These are phyloP conservation scores for Chlamydomonas incerta DNA, from an alignment of 139 green algal genomes.

Conservation along the genomic window DNA sequence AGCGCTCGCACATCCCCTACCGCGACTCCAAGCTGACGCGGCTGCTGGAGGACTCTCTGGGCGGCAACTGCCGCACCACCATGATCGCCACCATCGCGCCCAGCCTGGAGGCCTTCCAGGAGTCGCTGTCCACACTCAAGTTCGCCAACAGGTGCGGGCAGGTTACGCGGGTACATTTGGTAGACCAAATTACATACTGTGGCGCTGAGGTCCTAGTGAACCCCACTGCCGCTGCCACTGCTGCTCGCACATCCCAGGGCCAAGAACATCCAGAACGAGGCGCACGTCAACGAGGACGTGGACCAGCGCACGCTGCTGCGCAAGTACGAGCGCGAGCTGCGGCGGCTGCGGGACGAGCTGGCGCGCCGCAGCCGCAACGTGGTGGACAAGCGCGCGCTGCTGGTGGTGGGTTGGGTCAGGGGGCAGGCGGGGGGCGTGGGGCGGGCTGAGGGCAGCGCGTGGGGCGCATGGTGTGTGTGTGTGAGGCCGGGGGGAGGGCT, in stretches of 20 bases:
- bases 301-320: conserved; percentile 94
- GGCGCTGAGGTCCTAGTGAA: too few species aligned
- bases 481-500: too few species aligned
- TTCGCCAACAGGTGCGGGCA: conserved; percentile 89
- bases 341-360: conserved; percentile 88
- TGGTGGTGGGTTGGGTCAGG: conserved; percentile 73
- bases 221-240: too few species aligned
- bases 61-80: conserved; percentile 95
- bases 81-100: conserved; percentile 93
- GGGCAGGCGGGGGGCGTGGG: neutral
- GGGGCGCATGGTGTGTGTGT: too few species aligned
- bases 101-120: conserved; percentile 79
- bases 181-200: too few species aligned
- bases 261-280: conserved; percentile 95
- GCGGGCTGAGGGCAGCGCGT: neutral
- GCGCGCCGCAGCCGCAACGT: conserved; percentile 83
- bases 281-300: conserved; percentile 94
- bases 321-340: conserved; percentile 96
- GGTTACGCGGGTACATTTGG: conserved; percentile 52
- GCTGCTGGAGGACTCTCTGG: conserved; percentile 95
- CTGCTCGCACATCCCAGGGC: too few species aligned
- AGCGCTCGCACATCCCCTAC: conserved; percentile 92
- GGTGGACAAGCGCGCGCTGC: conserved; percentile 91
- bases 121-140: conserved; percentile 82
- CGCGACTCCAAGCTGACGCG: conserved; percentile 95